Evolutionary conservation across 257 asterid species (phyloP).

Genomic region (Catharanthus roseus): DNA sequence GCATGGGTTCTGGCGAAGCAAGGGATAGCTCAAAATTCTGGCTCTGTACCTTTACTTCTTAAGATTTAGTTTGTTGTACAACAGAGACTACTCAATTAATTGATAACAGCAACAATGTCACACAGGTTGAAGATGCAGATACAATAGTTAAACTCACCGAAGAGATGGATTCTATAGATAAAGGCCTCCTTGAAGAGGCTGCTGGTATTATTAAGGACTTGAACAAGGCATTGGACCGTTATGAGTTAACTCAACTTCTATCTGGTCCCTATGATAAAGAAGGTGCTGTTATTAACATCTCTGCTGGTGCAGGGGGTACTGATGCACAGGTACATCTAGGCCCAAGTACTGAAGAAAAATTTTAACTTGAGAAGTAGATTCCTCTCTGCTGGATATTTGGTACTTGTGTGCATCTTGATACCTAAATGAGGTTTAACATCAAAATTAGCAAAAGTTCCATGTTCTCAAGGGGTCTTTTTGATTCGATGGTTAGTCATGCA

Average conservation of each 20-base stretch:
- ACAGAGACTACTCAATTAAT: background rate
- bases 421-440: background rate
- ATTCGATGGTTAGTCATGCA: too few relatives aligned
- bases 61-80: background rate
- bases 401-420: background rate
- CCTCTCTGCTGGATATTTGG: background rate
- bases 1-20: background rate
- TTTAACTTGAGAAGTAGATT: background rate
- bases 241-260: slow-evolving; percentile 87
- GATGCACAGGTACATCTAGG: slow-evolving; percentile 84
- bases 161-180: slow-evolving; percentile 84
- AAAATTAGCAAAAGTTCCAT: background rate
- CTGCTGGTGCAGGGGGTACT: slow-evolving; percentile 99
- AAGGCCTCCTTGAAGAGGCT: slow-evolving; percentile 81
- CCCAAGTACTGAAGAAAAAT: background rate
- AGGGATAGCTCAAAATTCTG: background rate
- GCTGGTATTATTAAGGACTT: slow-evolving; percentile 62
- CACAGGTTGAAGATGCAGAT: slow-evolving; percentile 80
- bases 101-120: background rate
- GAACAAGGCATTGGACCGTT: slow-evolving; percentile 76
- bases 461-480: background rate
- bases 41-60: background rate
- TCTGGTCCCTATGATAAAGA: slow-evolving; percentile 95
- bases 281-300: slow-evolving; percentile 71
- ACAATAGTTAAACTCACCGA: slow-evolving; percentile 84